These are phyloP conservation scores for Penicillium sumatraense DNA, from an alignment of 2,329 filamentous ascomycete genomes.

Conservation along the genomic window DNA sequence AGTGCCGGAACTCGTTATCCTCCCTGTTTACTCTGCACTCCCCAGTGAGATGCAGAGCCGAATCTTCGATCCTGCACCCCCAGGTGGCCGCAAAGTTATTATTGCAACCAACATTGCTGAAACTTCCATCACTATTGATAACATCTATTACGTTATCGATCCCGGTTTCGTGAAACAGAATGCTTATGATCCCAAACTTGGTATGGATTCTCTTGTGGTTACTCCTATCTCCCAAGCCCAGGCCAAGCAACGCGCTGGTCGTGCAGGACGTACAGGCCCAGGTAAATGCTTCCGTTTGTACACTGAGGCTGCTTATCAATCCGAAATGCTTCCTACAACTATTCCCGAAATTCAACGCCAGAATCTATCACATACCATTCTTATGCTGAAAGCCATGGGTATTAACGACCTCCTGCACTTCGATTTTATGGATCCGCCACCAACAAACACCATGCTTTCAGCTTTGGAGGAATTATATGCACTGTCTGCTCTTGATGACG, in stretches of 20 bases:
- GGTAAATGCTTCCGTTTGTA: constrained; percentile 96
- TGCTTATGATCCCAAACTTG: constrained; percentile 93
- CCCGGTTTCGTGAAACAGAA: constrained; percentile 98
- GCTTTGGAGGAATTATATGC: constrained; percentile 95
- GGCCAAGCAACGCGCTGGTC: constrained; percentile 89
- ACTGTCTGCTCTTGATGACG: constrained; percentile 87
- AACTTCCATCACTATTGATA: constrained; percentile 96
- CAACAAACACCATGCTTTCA: constrained; percentile 96
- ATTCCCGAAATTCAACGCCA: constrained; percentile 97
- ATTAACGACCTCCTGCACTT: constrained; percentile 98
- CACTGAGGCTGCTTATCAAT: constrained; percentile 92
- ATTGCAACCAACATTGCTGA: constrained; percentile 99
- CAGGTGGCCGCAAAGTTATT: constrained; percentile 87
- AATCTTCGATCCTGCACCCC: constrained; percentile 91
- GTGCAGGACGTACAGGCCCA: constrained; percentile 91
- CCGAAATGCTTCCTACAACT: constrained; percentile 94
- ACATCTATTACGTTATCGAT: constrained; percentile 96
- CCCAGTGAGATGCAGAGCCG: constrained; percentile 91
- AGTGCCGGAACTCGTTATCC: constrained; percentile 87
- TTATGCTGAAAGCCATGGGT: constrained; percentile 99
- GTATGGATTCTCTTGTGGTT: constrained; percentile 95
- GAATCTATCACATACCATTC: constrained; percentile 88
- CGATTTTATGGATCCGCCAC: constrained; percentile 98
- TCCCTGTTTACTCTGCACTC: constrained; percentile 94
- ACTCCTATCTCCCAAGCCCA: constrained; percentile 97